phyloP scores from a whole-genome alignment of 2,329 filamentous ascomycete species.

The Colletotrichum sp. region DNA sequence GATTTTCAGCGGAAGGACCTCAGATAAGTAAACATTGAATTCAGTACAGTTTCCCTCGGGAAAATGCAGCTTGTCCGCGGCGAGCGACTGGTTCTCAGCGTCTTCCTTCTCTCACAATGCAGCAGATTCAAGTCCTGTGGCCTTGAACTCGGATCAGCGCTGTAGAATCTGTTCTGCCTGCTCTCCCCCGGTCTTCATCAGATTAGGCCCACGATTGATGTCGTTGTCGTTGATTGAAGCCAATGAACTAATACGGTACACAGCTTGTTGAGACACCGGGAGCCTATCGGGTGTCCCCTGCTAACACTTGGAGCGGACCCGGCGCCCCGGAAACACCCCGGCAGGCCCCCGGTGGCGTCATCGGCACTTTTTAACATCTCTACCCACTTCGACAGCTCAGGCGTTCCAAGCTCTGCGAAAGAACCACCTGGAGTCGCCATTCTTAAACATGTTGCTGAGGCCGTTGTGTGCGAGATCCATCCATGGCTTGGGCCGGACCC shows the following conservation, averaged over 20 bases:
- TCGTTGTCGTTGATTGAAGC: neutral
- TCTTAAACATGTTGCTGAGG: neutral
- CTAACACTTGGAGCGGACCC: neutral
- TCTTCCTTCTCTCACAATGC: neutral
- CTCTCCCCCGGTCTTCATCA: neutral
- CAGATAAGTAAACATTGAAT: neutral
- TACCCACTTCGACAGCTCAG: neutral
- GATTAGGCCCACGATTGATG: neutral
- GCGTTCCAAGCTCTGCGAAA: neutral
- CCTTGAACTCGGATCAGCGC: neutral
- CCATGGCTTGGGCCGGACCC: neutral
- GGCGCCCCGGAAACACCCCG: neutral
- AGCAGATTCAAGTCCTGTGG: neutral
- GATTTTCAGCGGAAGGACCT: neutral
- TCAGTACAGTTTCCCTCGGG: neutral
- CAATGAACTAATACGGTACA: neutral
- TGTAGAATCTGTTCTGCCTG: neutral
- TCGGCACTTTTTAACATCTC: neutral
- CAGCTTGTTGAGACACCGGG: neutral
- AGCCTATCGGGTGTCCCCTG: neutral
- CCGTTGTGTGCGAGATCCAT: neutral
- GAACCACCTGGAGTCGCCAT: neutral
- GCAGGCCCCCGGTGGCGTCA: constrained; percentile 3
- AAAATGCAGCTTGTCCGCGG: neutral
- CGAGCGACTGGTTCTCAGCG: neutral